A percentile compares a stretch with the other conserved stretches of the same genome.
Conservation (phyloP, 2,329 filamentous ascomycete species). For the Fusarium sterilihyphosum region DNA sequence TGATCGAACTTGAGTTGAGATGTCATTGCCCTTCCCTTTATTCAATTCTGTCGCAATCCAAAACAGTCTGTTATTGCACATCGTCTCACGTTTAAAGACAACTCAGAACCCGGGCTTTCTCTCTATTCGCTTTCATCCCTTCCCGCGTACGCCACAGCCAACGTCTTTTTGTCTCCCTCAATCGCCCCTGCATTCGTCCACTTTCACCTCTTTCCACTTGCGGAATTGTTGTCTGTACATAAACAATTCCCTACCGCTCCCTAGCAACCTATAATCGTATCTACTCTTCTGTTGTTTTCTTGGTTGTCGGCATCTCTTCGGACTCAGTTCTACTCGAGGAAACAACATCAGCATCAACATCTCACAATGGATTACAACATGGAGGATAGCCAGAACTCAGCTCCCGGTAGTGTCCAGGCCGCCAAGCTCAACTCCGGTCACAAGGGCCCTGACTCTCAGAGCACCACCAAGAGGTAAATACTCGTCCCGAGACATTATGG, state of each 20-base stretch:
- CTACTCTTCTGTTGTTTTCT: constrained; percentile 11
- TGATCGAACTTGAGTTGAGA: constrained; percentile 14
- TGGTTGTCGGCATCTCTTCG: constrained; percentile 7
- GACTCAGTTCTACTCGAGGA: not conserved
- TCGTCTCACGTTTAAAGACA: constrained; percentile 11
- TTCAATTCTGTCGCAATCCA: constrained; percentile 22
- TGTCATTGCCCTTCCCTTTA: constrained; percentile 17
- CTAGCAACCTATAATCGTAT: constrained; percentile 5
- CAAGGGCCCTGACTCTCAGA: constrained; percentile 73
- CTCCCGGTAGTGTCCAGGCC: constrained; percentile 68
- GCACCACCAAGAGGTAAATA: constrained; percentile 79
- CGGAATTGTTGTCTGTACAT: constrained; percentile 33
- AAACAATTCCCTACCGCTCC: constrained; percentile 10
- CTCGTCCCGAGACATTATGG: not conserved
- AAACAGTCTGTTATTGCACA: constrained; percentile 15
- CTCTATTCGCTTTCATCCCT: not conserved
- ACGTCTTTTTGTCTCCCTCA: constrained; percentile 8
- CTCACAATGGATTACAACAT: constrained; percentile 56
- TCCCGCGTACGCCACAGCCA: constrained; percentile 15
- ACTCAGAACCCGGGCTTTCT: constrained; percentile 1
- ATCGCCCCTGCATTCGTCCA: constrained; percentile 25
- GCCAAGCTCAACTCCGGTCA: constrained; percentile 68
- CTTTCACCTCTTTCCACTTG: constrained; percentile 36
- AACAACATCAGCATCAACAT: constrained; percentile 11
- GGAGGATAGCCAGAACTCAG: constrained; percentile 73